Base-by-base conservation (phyloP, 2,329 filamentous ascomycete species). In the Neophaeococcomyces aloes region DNA sequence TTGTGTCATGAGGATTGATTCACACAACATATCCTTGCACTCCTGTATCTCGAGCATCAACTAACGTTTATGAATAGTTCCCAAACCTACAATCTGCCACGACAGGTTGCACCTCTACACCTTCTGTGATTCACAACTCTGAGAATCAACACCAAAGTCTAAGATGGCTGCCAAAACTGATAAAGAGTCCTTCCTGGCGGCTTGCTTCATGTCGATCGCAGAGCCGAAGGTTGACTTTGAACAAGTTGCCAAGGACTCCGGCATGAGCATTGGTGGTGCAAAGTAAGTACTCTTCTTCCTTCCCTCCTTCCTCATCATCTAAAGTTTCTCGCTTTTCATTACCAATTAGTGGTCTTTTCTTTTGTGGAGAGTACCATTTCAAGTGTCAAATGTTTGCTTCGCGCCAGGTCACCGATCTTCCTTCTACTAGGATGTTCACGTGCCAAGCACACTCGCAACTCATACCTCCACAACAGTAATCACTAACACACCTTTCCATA, bases 181-280 rank as follows among this genome's bases (percentile, higher is more conserved):
- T n/a, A 27, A 45, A 45, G 19, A 48, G 47, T 44, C 34, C 43
- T 55, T 55, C 38, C 44, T 54, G 3, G 45, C 45, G n/a, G 39
- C 37, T 23, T 53, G 50, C 42, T 45, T 56, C 47, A 53, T 51
- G 31, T 36, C 49, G 44, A 30, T 23, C 34, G 49, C 49, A 35
- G 47, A 49, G 25, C 51, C 49, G 18, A 31, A 25, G 19, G 38
- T 53, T 40, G 45, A 54, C 40, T 54, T 48, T 39, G 48, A 53
- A 1, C 33, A 35, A 7, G 30, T 54, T 17, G 45, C 50, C 13
- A 27, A 29, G 11, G 47, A 50, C 17, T 38, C 42, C 4, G 41
- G 44, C 6, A 53, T 56, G 52, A 54, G 52, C 30, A 31, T 14
- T 30, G 50, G 48, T 27, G 53, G 53, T 21, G 52, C 53, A 36